A percentile compares a stretch with the other conserved stretches of the same genome.
Conservation (phyloP, 2,329 filamentous ascomycete genomes). For the Biscogniauxia mediterranea region DNA sequence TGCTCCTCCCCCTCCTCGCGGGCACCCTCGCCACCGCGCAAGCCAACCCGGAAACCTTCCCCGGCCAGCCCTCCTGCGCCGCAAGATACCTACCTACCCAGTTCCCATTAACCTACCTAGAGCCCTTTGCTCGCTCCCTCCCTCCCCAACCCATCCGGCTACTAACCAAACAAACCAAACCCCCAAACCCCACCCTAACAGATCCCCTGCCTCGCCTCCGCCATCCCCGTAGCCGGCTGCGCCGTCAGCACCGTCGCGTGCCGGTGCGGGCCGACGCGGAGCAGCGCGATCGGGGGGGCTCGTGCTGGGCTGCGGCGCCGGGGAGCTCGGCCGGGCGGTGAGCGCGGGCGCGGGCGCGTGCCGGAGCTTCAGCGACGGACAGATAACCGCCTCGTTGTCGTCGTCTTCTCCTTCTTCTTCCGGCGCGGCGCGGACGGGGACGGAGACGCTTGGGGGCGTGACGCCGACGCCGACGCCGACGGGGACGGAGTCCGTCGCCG, state of each 20-base stretch:
- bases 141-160: neutral
- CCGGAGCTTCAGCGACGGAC: too few species aligned
- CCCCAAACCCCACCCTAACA: too few species aligned
- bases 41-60: constrained; percentile 28
- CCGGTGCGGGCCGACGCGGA: constrained; percentile 48
- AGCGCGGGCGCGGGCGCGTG: constrained; percentile 3
- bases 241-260: too few species aligned
- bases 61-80: constrained; percentile 36
- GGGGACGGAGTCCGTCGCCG: neutral
- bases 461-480: neutral
- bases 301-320: constrained; percentile 26
- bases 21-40: constrained; percentile 33
- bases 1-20: constrained; percentile 20
- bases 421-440: neutral
- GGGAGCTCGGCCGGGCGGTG: constrained; percentile 27
- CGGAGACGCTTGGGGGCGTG: neutral
- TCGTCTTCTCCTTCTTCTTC: neutral
- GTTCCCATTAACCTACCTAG: neutral
- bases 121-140: neutral
- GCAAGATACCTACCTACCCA: constrained; percentile 26
- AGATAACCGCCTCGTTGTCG: constrained; percentile 1
- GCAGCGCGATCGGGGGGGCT: constrained; percentile 29
- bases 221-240: constrained; percentile 35
- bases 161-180: neutral
- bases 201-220: constrained; percentile 46